Evolutionary conservation across 331 rosid species (phyloP), one percentile per base, ranked within the genome.

Genomic region (Quercus lobata): DNA sequence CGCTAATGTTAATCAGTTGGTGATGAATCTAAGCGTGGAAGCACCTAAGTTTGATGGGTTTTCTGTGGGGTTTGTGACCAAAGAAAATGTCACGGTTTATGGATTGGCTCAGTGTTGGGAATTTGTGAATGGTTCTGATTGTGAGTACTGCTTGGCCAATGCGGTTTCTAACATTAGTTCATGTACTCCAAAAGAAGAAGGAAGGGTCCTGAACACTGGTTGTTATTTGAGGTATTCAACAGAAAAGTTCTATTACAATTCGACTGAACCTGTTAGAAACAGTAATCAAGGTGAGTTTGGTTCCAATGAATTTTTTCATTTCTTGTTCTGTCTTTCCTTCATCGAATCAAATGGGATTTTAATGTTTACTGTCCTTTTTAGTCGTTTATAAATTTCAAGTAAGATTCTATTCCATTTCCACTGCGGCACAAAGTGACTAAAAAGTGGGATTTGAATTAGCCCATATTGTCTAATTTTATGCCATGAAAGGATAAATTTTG

Each of bases 41-140:
- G 92, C 94, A 24, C 86, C 86, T 0, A 85, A 56, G 63, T 87
- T 85, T 18, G 86, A 78, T 37, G 93, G 94, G 27, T 93, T 91
- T 24, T 55, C 55, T 29, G 94, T 82, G 21, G 92, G 88, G n/a
- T 73, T 60, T 57, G 82, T 87, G 82, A 61, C 11, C 6, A 29
- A 49, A n/a, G 69, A 58, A 49, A 90, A 91, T 73, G 84, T 82
- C 1, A 76, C 74, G 5, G 97, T 93, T 68, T 86, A 78, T 80
- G 95, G 98, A 29, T 87, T 91, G 93, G 98, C 89, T 79, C 97
- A 91, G 86, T 93, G 98, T 62, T 93, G 98, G 98, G 80, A 84
- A 54, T 58, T 79, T 72, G 90, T 90, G 5, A 88, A 35, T 46
- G 91, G 85, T 1, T 46, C 78, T 57, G 76, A 49, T 5, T 93